These are phyloP conservation scores for Rubus idaeus DNA, from an alignment of 306 rosid genomes.

Conservation along the genomic window DNA sequence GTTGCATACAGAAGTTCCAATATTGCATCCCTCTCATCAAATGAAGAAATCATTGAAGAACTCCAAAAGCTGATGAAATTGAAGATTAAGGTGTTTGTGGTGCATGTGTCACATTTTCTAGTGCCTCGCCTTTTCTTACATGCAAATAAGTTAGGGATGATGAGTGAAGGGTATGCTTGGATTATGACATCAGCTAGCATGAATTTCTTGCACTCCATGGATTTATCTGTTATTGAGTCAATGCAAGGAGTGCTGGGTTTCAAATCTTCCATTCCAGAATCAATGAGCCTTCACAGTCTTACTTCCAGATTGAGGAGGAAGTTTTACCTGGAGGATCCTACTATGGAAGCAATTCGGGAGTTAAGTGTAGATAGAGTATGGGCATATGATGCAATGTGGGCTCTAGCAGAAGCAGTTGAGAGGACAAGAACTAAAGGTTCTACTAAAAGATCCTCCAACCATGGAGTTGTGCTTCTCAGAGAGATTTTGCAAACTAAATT, in stretches of 20 bases:
- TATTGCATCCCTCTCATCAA: background rate
- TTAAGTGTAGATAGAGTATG: background rate
- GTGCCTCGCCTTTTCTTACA: background rate
- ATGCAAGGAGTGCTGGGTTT: conserved; percentile 19
- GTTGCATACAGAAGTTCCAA: background rate
- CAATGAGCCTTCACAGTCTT: background rate
- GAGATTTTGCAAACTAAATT: conserved; percentile 9
- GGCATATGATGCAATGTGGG: conserved; percentile 24
- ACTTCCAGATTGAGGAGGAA: conserved; percentile 14
- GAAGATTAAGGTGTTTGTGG: background rate
- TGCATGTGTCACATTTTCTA: background rate
- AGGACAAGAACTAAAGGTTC: background rate
- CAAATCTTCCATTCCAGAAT: background rate
- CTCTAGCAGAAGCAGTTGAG: conserved; percentile 15
- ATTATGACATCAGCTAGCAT: background rate
- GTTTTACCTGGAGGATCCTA: background rate
- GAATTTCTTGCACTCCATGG: background rate
- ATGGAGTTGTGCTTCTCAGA: background rate
- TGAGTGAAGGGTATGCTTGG: conserved; percentile 15
- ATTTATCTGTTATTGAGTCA: background rate
- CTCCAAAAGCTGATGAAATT: background rate
- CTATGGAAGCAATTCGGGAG: background rate
- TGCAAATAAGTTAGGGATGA: conserved; percentile 7
- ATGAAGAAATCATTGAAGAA: conserved; percentile 13
- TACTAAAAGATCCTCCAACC: background rate